Evolutionary conservation across 768 basidiomycete genomes (phyloP).

Genomic region (Leucogyrophana mollusca): DNA sequence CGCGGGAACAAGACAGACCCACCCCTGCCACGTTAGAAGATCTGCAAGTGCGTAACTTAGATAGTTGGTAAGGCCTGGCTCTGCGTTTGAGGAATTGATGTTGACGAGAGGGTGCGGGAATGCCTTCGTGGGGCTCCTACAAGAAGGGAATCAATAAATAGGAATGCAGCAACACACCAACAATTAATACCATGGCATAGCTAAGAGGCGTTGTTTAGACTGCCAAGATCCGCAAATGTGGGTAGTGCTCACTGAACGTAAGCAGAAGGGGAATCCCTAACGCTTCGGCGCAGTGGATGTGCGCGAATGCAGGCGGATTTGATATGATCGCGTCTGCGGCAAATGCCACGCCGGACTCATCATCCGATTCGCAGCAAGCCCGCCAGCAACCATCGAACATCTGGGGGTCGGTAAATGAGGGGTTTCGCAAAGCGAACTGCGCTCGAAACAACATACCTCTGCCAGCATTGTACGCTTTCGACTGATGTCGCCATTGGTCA

Average conservation of each 20-base stretch:
- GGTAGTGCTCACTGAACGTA: conserved; percentile 49
- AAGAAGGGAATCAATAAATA: background rate
- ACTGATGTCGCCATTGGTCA: conserved; percentile 60
- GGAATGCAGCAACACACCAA: background rate
- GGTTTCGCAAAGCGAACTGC: background rate
- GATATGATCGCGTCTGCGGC: conserved; percentile 65
- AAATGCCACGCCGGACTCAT: conserved; percentile 42
- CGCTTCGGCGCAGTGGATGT: conserved; percentile 65
- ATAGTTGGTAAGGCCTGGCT: conserved; percentile 53
- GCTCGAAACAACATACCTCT: conserved; percentile 30
- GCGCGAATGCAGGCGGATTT: conserved; percentile 67
- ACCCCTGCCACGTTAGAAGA: conserved; percentile 62
- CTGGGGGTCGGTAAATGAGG: conserved; percentile 19
- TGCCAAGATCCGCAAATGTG: conserved; percentile 10
- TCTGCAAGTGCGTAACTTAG: conserved; percentile 60
- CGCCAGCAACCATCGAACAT: conserved; percentile 64
- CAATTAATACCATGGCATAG: conserved; percentile 58
- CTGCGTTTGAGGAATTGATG: conserved; percentile 47
- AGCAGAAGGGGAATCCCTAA: conserved; percentile 55
- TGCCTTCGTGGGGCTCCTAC: conserved; percentile 4
- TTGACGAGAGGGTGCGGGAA: conserved; percentile 6
- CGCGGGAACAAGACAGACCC: conserved; percentile 3
- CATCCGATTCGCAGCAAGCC: conserved; percentile 48
- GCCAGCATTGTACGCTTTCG: conserved; percentile 58
- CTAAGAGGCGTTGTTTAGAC: conserved; percentile 26